Base-by-base conservation (phyloP, 164 flowering plant species). In the Magnolia sinica region DNA sequence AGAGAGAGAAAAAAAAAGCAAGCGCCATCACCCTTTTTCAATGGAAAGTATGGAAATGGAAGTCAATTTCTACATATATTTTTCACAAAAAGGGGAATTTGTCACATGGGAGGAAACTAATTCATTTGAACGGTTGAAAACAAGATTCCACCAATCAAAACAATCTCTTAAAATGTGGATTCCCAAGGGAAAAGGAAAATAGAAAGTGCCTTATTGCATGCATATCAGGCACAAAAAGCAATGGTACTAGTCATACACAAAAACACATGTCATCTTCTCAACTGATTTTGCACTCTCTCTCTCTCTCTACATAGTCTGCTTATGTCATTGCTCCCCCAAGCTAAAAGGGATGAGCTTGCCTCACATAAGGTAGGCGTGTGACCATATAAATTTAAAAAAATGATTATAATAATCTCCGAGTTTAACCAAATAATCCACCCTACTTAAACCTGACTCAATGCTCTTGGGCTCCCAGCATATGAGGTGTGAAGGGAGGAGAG, bases 371-470 rank as follows among this genome's bases (percentile, higher is more conserved):
- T 20, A 66, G 63, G 71, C 71, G 24, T 65, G 71, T 11, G 20
- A 22, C 23, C 3, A 51, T 16, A 11, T 68, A 29, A 24, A 68
- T 27, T 27, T 55, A 4, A 3, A 4, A 45, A 20, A 50, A 51
- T 7, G 19, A 49, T 19, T 10, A 24, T 22, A 14, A 22, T 49
- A 27, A 66, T 51, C n/a, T 64, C 67, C 64, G 75, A 50, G 63
- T 65, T 72, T 76, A 76, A 79, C 79, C 82, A 77, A 80, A 80
- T 73, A 76, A 77, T 73, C 73, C 82, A 76, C 78, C 82, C 78
- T 69, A 76, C 73, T 76, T 68, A 68, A 76, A 76, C 79, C 82
- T 76, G 74, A 74, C 64, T 61, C 45, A 18, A 75, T 74, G 77
- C 85, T 72, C 81, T 77, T 80, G 75, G 79, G 79, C 14, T 72